phyloP scores from a whole-genome alignment of 169 alveolate species.

The Cryptosporidium ubiquitum region DNA sequence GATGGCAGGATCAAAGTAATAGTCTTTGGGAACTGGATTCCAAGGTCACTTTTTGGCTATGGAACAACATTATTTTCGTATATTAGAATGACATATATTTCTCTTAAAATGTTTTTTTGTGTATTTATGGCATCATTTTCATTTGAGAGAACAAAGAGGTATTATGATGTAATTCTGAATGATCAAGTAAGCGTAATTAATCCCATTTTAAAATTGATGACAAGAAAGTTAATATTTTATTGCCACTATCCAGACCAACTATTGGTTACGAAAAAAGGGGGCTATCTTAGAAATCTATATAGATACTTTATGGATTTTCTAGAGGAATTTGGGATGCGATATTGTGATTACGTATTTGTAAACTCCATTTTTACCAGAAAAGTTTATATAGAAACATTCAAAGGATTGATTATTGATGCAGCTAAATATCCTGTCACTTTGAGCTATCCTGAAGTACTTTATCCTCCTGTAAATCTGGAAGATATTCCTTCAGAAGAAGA shows the following conservation, averaged over 20 bases:
- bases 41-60: constrained; percentile 80
- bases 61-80: constrained; percentile 87
- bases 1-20: constrained; percentile 85
- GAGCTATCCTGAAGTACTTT: constrained; percentile 80
- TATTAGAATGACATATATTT: constrained; percentile 87
- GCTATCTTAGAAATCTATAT: constrained; percentile 19
- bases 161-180: constrained; percentile 86
- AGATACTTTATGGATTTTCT: constrained; percentile 42
- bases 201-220: constrained; percentile 81
- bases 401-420: constrained; percentile 6
- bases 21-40: constrained; percentile 85
- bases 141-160: constrained; percentile 75
- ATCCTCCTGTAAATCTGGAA: constrained; percentile 82
- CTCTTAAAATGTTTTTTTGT: constrained; percentile 83
- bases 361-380: constrained; percentile 59
- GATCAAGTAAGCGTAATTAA: constrained; percentile 84
- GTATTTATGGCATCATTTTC: constrained; percentile 26
- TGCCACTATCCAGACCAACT: constrained; percentile 94
- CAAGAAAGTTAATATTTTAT: constrained; percentile 85
- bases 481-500: constrained; percentile 78
- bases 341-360: constrained; percentile 60
- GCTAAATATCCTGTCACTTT: constrained; percentile 33
- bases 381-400: constrained; percentile 50
- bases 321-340: constrained; percentile 68
- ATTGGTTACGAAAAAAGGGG: constrained; percentile 55